Conservation (phyloP, 1,284 basidiomycete species). For the Ganoderma sinense region DNA sequence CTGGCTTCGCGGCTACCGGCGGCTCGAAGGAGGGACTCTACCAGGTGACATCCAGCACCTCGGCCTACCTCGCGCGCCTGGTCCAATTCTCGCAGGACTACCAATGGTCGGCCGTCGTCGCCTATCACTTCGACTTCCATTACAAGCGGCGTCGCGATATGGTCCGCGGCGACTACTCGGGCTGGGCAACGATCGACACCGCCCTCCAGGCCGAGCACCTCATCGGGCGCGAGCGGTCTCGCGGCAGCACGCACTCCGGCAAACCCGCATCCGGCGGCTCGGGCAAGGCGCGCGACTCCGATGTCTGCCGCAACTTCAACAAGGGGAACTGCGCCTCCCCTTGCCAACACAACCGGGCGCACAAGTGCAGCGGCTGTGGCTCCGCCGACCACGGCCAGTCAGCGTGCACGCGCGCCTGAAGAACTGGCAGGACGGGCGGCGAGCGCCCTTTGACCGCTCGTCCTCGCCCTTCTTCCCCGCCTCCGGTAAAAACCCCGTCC, state of each 20-base stretch:
- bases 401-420: not conserved
- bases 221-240: constrained; percentile 1
- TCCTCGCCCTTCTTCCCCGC: not conserved
- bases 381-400: constrained; percentile 9
- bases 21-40: not conserved
- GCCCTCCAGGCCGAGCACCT: constrained; percentile 8
- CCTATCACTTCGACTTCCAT: constrained; percentile 20
- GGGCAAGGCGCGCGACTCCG: not conserved
- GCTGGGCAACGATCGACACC: constrained; percentile 12
- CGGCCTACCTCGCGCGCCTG: constrained; percentile 5
- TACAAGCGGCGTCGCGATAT: constrained; percentile 15
- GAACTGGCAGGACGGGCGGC: constrained; percentile 9
- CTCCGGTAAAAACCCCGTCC: not conserved
- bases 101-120: constrained; percentile 18
- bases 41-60: constrained; percentile 5
- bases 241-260: not conserved
- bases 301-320: constrained; percentile 18
- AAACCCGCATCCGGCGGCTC: not conserved
- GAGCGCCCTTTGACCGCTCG: not conserved
- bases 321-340: constrained; percentile 12
- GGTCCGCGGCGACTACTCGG: constrained; percentile 17
- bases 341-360: not conserved
- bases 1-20: constrained; percentile 7
- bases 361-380: constrained; percentile 14
- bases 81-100: constrained; percentile 13